Base-by-base conservation (phyloP, 768 basidiomycete genomes). In the Lentinula sp. region DNA sequence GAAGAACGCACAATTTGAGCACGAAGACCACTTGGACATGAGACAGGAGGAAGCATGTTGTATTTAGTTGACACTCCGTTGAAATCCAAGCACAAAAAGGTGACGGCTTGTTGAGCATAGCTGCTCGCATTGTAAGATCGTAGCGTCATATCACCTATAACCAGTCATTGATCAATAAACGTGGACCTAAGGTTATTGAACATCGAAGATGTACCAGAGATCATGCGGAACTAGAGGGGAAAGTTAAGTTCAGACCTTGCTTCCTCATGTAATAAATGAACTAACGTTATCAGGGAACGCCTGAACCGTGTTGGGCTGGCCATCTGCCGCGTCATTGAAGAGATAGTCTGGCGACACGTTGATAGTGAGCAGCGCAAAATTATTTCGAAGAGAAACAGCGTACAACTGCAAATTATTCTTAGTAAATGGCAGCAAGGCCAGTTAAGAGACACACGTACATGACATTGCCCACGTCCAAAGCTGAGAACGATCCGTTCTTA, bases 201-300 rank as follows among this genome's bases (percentile, higher is more conserved):
- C n/a, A 6, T 10, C 28, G n/a, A 32, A n/a, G 48, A 67, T 63
- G 62, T 71, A 76, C 83, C 82, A 57, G 74, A 77, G 33, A 86
- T 64, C 81, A 83, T 82, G 60, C 81, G 77, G 69, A 84, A 79
- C 81, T 83, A 61, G 15, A 50, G 56, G 6, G 52, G 41, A 59
- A 60, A 42, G 42, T 46, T 37, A 28, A 37, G 57, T 37, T 18
- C 10, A 6, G 18, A 28, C 28, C 3, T 28, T 32, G 36, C 28
- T 32, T 23, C 37, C n/a, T 23, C 42, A 23, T 28, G 12, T 28
- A 23, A 56, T 2, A 33, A 43, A 41, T 20, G 10, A 20, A 71
- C 77, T 70, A 49, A 81, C 82, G 67, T 84, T 75, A 70, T 82
- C 81, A 33, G 82, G 82, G 67, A 84, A 84, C 5, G 80, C 77